Evolutionary conservation across 768 basidiomycete genomes (phyloP).

Genomic region (Phallus indusiatus): DNA sequence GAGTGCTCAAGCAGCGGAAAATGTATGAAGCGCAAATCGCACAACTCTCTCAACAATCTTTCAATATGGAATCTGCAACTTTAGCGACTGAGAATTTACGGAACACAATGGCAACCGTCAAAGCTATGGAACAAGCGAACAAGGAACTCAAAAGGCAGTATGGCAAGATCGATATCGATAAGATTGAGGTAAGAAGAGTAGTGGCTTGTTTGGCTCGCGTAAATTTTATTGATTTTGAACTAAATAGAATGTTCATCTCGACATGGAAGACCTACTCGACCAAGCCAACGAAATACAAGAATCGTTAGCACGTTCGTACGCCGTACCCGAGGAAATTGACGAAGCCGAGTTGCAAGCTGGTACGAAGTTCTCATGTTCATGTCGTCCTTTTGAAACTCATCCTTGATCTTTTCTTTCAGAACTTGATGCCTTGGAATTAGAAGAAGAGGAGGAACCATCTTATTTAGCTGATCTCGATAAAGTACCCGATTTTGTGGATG

Average conservation of each 20-base stretch:
- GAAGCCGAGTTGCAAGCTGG: constrained; percentile 97
- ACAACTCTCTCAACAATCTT: constrained; percentile 89
- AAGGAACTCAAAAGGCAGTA: constrained; percentile 97
- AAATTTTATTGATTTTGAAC: not conserved
- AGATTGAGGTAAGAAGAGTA: constrained; percentile 76
- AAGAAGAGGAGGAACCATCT: constrained; percentile 82
- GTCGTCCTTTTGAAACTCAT: not conserved
- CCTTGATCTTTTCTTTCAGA: constrained; percentile 38
- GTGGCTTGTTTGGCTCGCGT: not conserved
- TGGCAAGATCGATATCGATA: constrained; percentile 93
- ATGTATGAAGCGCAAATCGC: constrained; percentile 92
- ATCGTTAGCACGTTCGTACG: constrained; percentile 84
- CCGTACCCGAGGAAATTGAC: constrained; percentile 94
- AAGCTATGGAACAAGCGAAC: constrained; percentile 93
- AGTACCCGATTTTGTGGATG: constrained; percentile 88
- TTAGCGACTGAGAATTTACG: constrained; percentile 96
- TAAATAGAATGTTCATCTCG: constrained; percentile 80
- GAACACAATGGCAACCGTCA: constrained; percentile 98
- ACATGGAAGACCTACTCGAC: constrained; percentile 96
- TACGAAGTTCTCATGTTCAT: constrained; percentile 21
- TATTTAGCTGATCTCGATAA: constrained; percentile 84
- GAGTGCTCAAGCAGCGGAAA: constrained; percentile 88
- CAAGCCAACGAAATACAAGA: constrained; percentile 99
- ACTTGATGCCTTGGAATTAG: constrained; percentile 85
- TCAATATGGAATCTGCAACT: constrained; percentile 96